Evolutionary conservation across 768 basidiomycete genomes (phyloP).

Genomic region (Lactarius tabidus): DNA sequence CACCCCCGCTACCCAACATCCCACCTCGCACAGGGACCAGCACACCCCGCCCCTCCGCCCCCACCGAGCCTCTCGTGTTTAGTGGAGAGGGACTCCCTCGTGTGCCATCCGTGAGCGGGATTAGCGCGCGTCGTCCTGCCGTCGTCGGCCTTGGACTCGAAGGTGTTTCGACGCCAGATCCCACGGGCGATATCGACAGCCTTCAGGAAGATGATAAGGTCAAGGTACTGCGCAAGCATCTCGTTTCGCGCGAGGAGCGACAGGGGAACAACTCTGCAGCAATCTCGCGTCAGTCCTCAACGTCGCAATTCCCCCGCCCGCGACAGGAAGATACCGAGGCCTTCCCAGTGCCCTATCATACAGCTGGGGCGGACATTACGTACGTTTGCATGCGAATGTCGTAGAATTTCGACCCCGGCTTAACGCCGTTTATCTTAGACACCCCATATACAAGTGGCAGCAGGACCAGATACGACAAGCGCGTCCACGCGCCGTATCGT

Average conservation of each 20-base stretch:
- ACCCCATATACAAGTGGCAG: slow-evolving; percentile 96
- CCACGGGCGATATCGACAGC: slow-evolving; percentile 46
- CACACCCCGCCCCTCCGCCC: slow-evolving; percentile 26
- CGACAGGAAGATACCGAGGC: slow-evolving; percentile 54
- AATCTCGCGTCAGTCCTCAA: slow-evolving; percentile 29
- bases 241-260: slow-evolving; percentile 71
- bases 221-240: slow-evolving; percentile 71
- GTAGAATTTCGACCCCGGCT: not conserved
- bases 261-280: slow-evolving; percentile 32
- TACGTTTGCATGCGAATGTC: slow-evolving; percentile 41
- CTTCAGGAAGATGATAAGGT: slow-evolving; percentile 82
- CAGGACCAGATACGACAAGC: slow-evolving; percentile 59
- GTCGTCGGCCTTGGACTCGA: slow-evolving; percentile 24
- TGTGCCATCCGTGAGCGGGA: slow-evolving; percentile 35
- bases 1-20: slow-evolving; percentile 48
- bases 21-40: slow-evolving; percentile 45
- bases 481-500: slow-evolving; percentile 69
- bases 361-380: slow-evolving; percentile 90
- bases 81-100: slow-evolving; percentile 17
- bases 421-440: slow-evolving; percentile 39
- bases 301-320: slow-evolving; percentile 27
- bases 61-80: slow-evolving; percentile 22
- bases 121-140: slow-evolving; percentile 36
- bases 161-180: slow-evolving; percentile 30
- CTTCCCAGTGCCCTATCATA: slow-evolving; percentile 87